Evolutionary conservation across 495 filamentous ascomycete species (phyloP).

Genomic region (Penicillium tannophilum): DNA sequence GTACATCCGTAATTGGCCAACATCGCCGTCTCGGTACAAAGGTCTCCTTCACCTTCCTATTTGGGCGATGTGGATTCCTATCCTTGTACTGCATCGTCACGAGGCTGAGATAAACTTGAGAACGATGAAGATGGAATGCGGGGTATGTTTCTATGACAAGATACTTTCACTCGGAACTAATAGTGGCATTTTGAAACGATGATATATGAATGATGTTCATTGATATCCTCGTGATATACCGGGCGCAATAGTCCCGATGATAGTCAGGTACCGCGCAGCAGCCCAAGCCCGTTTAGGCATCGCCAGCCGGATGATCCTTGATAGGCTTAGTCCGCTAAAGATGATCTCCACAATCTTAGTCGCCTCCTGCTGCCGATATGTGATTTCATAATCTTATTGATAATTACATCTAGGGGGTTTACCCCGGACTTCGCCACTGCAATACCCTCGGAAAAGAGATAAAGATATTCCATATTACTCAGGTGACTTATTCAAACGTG

Average conservation of each 20-base stretch:
- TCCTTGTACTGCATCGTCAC: not conserved
- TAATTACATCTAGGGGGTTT: not conserved
- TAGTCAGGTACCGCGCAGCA: conserved; percentile 23
- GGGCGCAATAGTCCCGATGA: not conserved
- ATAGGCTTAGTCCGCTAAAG: not conserved
- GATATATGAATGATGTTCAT: not conserved
- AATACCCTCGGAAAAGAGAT: not conserved
- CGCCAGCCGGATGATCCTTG: conserved; percentile 9
- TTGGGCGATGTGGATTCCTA: not conserved
- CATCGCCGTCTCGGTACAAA: conserved; percentile 25
- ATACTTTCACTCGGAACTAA: not conserved
- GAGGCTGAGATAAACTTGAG: conserved; percentile 4
- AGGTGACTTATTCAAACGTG: not conserved
- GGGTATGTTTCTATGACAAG: conserved; percentile 13
- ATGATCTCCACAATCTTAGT: not conserved
- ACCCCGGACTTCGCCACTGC: not conserved
- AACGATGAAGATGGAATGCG: conserved; percentile 8
- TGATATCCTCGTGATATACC: not conserved
- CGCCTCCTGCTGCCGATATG: not conserved
- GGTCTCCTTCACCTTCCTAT: conserved; percentile 27
- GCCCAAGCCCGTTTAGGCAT: conserved; percentile 18
- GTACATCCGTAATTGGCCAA: conserved; percentile 19
- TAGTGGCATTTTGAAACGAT: not conserved
- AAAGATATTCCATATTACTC: not conserved
- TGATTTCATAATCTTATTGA: not conserved